Conservation (phyloP, 2,329 filamentous ascomycete genomes). For the Neonectria ditissima region DNA sequence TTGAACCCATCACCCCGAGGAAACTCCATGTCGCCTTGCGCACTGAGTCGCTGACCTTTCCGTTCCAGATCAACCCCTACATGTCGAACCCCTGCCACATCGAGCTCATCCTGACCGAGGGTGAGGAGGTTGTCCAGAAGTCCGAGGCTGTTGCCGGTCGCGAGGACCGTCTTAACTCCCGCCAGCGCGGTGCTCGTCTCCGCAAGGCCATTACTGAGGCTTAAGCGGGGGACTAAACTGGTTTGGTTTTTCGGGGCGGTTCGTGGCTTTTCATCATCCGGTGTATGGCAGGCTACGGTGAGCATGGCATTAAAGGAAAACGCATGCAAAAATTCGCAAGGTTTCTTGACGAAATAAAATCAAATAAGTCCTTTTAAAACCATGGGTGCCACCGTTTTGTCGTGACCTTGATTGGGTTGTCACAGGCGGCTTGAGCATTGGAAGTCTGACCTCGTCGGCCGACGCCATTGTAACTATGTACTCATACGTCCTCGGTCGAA, state of each 20-base stretch:
- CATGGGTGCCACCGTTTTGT: conserved; percentile 18
- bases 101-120: conserved; percentile 99
- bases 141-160: conserved; percentile 82
- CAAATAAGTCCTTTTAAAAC: conserved; percentile 47
- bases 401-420: conserved; percentile 12
- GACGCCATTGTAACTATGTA: conserved; percentile 11
- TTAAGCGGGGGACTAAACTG: conserved; percentile 56
- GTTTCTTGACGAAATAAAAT: conserved; percentile 54
- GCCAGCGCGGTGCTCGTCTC: conserved; percentile 85
- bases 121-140: conserved; percentile 96
- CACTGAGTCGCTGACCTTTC: conserved; percentile 23
- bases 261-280: conserved; percentile 56
- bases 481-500: conserved; percentile 16
- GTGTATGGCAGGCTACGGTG: conserved; percentile 54
- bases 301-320: conserved; percentile 56
- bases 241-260: conserved; percentile 49
- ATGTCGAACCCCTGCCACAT: conserved; percentile 99
- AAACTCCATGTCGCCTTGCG: not conserved
- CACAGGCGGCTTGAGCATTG: conserved; percentile 2
- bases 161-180: conserved; percentile 81
- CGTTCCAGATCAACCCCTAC: conserved; percentile 96
- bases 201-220: conserved; percentile 74
- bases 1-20: conserved; percentile 49
- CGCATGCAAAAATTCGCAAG: conserved; percentile 53
- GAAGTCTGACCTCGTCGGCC: conserved; percentile 10